Conservation (phyloP, 164 flowering plant genomes). For the Berberis vulgaris region DNA sequence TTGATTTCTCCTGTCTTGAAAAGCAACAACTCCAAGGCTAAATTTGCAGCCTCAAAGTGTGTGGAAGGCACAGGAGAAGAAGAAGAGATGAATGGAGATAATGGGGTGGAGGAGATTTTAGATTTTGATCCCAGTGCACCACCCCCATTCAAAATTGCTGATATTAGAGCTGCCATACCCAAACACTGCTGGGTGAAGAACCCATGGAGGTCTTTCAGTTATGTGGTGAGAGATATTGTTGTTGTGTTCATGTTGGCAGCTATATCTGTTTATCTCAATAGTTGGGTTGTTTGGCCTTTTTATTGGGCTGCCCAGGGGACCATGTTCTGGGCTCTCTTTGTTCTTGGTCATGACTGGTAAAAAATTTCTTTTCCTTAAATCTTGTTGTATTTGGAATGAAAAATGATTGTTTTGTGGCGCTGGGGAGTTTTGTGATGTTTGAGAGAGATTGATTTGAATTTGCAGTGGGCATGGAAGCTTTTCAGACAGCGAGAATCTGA, state of each 20-base stretch:
- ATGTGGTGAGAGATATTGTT: constrained; percentile 61
- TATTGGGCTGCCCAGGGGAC: constrained; percentile 82
- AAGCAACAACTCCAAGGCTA: too few species aligned
- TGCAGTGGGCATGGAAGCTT: constrained; percentile 87
- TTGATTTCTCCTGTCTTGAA: too few species aligned
- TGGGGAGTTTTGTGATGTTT: background rate
- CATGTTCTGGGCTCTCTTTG: constrained; percentile 89
- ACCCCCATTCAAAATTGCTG: constrained; percentile 61
- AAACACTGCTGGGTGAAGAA: constrained; percentile 81
- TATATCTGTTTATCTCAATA: constrained; percentile 45
- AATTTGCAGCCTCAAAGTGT: too few species aligned
- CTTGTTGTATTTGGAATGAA: too few species aligned
- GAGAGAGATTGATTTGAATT: constrained; percentile 1
- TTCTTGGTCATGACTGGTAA: constrained; percentile 88
- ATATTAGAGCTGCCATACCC: constrained; percentile 64
- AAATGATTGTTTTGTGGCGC: background rate
- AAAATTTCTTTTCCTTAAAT: background rate
- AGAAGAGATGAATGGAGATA: constrained; percentile 12
- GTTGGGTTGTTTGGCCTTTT: constrained; percentile 66
- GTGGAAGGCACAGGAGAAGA: background rate
- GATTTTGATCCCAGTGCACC: constrained; percentile 51
- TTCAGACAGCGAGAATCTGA: constrained; percentile 45
- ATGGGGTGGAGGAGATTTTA: constrained; percentile 14
- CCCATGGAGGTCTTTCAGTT: constrained; percentile 76
- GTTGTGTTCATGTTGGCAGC: constrained; percentile 56